Conservation (phyloP, 2,329 filamentous ascomycete species). For the Xylaria sp. region DNA sequence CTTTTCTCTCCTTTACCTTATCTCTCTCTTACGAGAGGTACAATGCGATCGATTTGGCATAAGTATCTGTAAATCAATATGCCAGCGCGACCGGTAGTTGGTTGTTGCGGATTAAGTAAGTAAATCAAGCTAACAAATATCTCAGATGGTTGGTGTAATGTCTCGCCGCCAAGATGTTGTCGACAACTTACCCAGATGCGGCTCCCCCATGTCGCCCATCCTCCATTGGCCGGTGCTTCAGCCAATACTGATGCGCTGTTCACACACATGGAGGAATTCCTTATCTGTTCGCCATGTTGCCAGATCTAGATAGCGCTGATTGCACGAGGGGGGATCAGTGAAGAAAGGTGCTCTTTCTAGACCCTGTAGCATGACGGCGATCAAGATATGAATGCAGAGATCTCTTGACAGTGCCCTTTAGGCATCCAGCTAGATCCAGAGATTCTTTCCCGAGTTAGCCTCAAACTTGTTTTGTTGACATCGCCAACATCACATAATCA, state of each 20-base stretch:
- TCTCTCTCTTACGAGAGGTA: too few relatives aligned
- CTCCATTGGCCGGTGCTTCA: not conserved
- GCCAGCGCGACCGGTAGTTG: too few relatives aligned
- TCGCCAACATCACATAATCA: not conserved
- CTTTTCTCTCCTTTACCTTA: too few relatives aligned
- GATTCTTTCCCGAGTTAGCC: not conserved
- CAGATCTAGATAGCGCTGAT: not conserved
- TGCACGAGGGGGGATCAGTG: not conserved
- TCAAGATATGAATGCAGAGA: not conserved
- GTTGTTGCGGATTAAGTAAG: not conserved
- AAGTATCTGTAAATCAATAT: too few relatives aligned
- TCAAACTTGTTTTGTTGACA: not conserved
- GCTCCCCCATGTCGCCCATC: not conserved
- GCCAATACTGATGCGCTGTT: not conserved
- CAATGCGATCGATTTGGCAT: too few relatives aligned
- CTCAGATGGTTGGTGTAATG: too few relatives aligned
- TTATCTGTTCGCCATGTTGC: slow-evolving; percentile 13
- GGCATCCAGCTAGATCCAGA: too few relatives aligned
- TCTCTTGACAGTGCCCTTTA: not conserved
- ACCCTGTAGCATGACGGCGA: not conserved
- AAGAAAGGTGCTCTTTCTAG: not conserved
- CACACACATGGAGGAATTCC: not conserved
- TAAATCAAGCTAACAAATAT: too few relatives aligned
- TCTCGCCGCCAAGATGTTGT: not conserved
- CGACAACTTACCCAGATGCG: not conserved